Base-by-base conservation (phyloP, 805 yeast genomes). In the Ogataea wickerhamii region DNA sequence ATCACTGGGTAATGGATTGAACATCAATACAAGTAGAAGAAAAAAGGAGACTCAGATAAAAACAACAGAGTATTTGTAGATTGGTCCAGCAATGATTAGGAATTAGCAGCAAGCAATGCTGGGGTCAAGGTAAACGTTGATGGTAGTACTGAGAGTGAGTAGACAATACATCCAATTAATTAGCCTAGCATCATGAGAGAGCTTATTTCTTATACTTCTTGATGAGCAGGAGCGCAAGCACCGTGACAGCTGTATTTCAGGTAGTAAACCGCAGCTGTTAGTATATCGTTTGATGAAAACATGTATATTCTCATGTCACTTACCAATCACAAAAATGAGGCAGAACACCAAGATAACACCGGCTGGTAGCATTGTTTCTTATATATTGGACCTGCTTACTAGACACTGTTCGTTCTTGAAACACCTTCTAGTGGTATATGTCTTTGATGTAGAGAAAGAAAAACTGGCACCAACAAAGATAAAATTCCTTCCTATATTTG, bases 271-370 rank as follows among this genome's bases (percentile, higher is more conserved):
- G n/a, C n/a, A n/a, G n/a, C n/a, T n/a, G n/a, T n/a, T n/a, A n/a
- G n/a, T n/a, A n/a, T n/a, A n/a, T n/a, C n/a, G n/a, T n/a, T n/a
- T n/a, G n/a, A n/a, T n/a, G n/a, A n/a, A n/a, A n/a, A n/a, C n/a
- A n/a, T n/a, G n/a, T n/a, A n/a, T n/a, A n/a, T n/a, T n/a, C n/a
- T n/a, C n/a, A n/a, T 14, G 24, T 13, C 18, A 54, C 61, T 44
- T 50, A 52, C 60, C 66, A 48, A 64, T 61, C 44, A 73, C 73
- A 66, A 74, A 74, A 46, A 76, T 48, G 58, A 76, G 70, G 49
- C 64, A 60, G 67, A 76, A 76, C 52, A 76, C 82, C 57, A 76
- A 68, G 65, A 76, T 76, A 70, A 76, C 82, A 70, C 82, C 82
- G 47, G 78, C 67, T 67, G 82, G 82, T 45, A 76, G 66, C 82